A percentile compares a stretch with the other conserved stretches of the same genome.
Conservation (phyloP, 75 land plant genomes). For the Pinus tabuliformis region DNA sequence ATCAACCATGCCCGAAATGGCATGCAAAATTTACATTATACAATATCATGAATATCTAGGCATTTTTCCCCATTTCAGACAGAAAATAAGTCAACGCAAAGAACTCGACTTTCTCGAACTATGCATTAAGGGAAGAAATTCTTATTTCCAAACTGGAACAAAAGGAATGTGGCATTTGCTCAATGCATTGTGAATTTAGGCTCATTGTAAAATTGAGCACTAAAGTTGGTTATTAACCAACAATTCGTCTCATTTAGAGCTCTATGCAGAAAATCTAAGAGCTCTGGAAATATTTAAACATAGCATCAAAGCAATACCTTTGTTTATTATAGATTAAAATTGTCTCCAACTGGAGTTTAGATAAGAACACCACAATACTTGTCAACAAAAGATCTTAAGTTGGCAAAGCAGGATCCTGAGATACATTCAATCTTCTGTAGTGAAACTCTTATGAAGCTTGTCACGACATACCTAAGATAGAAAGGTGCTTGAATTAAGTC, state of each 20-base stretch:
- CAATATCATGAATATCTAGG: too few species aligned
- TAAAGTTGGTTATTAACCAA: background rate
- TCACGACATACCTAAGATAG: background rate
- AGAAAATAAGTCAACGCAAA: too few species aligned
- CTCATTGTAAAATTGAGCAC: background rate
- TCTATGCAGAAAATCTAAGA: background rate
- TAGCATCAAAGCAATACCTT: background rate
- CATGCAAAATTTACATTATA: too few species aligned
- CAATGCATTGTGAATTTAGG: too few species aligned
- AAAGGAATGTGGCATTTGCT: too few species aligned
- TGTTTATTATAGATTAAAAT: background rate
- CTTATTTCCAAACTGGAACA: too few species aligned
- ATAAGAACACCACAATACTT: background rate
- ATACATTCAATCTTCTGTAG: background rate
- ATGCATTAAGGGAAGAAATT: too few species aligned
- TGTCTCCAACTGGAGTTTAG: background rate
- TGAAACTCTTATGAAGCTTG: background rate
- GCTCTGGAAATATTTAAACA: background rate
- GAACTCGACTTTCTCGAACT: too few species aligned
- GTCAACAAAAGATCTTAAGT: background rate
- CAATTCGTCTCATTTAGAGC: background rate
- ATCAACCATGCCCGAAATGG: constrained; percentile 17
- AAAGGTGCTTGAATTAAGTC: background rate
- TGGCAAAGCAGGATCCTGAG: background rate
- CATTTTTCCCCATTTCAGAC: too few species aligned